Evolutionary conservation across 352 stramenopile genomes (phyloP).

Genomic region (Globisporangium takayamanum): DNA sequence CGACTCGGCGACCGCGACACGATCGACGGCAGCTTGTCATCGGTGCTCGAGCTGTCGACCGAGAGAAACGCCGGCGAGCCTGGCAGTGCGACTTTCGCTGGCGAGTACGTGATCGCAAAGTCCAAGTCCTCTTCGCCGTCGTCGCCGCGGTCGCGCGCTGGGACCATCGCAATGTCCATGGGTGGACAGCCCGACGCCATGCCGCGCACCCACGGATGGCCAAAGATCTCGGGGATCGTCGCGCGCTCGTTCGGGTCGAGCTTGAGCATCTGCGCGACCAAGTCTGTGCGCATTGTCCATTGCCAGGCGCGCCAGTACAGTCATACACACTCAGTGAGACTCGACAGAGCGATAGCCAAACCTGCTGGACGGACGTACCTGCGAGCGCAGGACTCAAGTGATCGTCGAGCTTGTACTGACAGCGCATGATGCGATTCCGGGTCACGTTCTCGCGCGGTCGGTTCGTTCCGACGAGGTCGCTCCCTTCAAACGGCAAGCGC

Average conservation of each 20-base stretch:
- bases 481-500: conserved; percentile 76
- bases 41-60: conserved; percentile 13
- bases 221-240: conserved; percentile 84
- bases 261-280: conserved; percentile 75
- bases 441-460: conserved; percentile 78
- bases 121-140: conserved; percentile 40
- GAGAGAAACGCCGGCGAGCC: conserved; percentile 15
- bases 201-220: conserved; percentile 72
- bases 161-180: conserved; percentile 16
- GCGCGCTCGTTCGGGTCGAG: conserved; percentile 71
- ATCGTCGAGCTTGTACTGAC: conserved; percentile 78
- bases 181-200: conserved; percentile 27
- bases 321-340: too few species aligned
- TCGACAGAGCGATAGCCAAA: too few species aligned
- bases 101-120: conserved; percentile 46
- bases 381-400: conserved; percentile 55
- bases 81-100: conserved; percentile 20
- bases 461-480: conserved; percentile 68
- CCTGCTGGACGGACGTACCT: conserved; percentile 17
- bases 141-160: conserved; percentile 15
- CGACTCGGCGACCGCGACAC: conserved; percentile 36
- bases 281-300: conserved; percentile 24
- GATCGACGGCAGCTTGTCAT: conserved; percentile 62
- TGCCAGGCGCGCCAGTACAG: too few species aligned
- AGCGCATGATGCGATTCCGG: conserved; percentile 78